Base-by-base conservation (phyloP, 441 rosid species). In the Manihot esculenta region DNA sequence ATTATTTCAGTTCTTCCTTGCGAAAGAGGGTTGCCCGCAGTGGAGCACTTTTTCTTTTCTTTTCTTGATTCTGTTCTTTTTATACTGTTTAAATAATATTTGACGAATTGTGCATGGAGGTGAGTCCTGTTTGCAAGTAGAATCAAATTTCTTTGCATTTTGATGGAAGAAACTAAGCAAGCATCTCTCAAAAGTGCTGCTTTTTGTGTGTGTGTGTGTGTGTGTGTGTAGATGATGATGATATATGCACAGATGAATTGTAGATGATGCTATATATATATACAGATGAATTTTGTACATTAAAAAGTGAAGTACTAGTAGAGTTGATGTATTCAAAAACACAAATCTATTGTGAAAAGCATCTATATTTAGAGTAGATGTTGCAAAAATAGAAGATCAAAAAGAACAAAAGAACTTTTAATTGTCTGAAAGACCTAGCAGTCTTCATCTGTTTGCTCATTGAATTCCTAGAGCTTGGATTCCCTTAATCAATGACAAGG, bases 401-500 rank as follows among this genome's bases (percentile, higher is more conserved):
- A n/a, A 33, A 33, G 38, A 47, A 61, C 73, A 62, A 47, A 67
- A 64, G 53, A 67, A 68, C 60, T n/a, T 62, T 17, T 26, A 24
- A 38, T 35, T 35, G 49, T 50, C 58, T 26, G 17, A 68, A 33
- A 63, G 42, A n/a, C 64, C 47, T 62, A 61, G 47, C 23, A 45
- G 49, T 61, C 42, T 33, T 27, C 48, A 23, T 23, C 51, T 38
- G 60, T 26, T 62, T 49, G 24, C 72, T 88, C 70, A 94, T 41
- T 90, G 94, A 65, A 94, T 87, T 78, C 99, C 97, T 33, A 92
- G 81, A 64, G 93, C 91, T 62, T 92, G 96, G 78, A 94, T 85
- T 79, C 91, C 79, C 73, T 78, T 86, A 45, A 90, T 80, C 89
- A 94, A 53, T 70, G 87, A 83, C 77, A 92, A 74, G 68, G 91